These are phyloP conservation scores for Tylopilus balloui DNA, from an alignment of 768 basidiomycete genomes.

Conservation along the genomic window DNA sequence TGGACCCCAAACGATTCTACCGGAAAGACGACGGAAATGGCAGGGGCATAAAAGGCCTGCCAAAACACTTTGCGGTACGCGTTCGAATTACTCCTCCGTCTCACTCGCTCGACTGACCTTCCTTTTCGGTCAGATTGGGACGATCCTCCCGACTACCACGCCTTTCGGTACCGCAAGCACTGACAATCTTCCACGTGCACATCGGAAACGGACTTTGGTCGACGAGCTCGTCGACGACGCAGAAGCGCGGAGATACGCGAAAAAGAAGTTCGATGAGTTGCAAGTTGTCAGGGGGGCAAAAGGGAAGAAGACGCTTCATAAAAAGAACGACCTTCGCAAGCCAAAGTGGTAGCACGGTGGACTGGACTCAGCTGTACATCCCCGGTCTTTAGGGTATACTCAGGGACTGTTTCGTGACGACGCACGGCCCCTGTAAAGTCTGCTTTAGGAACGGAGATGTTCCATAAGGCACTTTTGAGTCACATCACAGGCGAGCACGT, in stretches of 20 bases:
- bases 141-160: conserved; percentile 61
- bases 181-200: conserved; percentile 66
- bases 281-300: conserved; percentile 62
- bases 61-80: conserved; percentile 87
- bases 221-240: conserved; percentile 89
- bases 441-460: background rate
- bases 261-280: conserved; percentile 82
- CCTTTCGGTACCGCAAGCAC: conserved; percentile 67
- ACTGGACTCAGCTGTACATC: background rate
- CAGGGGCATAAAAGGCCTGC: conserved; percentile 77
- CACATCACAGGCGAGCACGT: background rate
- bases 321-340: conserved; percentile 57
- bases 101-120: conserved; percentile 6
- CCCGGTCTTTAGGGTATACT: background rate
- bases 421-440: background rate
- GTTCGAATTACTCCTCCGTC: background rate
- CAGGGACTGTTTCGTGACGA: background rate
- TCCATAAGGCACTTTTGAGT: background rate
- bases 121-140: conserved; percentile 59
- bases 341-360: conserved; percentile 57
- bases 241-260: conserved; percentile 82
- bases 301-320: conserved; percentile 66
- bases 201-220: conserved; percentile 77
- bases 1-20: conserved; percentile 92
- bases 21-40: conserved; percentile 82